Base-by-base conservation (phyloP, 805 yeast genomes). In the Diddensiella transvaalensis region DNA sequence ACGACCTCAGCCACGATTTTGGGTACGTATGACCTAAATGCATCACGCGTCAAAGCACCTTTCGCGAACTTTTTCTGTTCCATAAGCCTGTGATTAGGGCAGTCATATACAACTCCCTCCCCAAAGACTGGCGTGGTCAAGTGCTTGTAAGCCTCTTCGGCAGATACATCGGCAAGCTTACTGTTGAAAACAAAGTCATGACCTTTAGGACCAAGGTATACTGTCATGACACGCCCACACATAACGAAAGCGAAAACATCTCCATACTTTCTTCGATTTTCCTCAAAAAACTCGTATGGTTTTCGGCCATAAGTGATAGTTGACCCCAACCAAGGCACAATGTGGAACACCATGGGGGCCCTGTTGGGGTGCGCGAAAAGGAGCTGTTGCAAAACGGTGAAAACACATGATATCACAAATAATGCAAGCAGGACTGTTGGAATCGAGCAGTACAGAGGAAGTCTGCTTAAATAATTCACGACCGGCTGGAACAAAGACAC, bases 81-180 rank as follows among this genome's bases (percentile, higher is more conserved):
- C 99, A 93, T 93, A 62, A 93, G 78, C 57, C 89, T 81, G 61
- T 81, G 71, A 72, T 93, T 93, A 54, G 99, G 88, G 70, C 97
- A 91, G 71, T 93, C 99, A 66, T 93, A 93, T 46, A 93, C 86
- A 47, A 93, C 99, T 61, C 98, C 99, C 63, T 89, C 82, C 60
- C 99, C 99, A 59, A 93, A 93, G 13, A 89, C 96, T 11, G 99
- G 99, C n/a, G 98, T 91, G n/a, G 99, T 93, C 69, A 93, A 77
- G 65, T 90, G 96, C 53, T 83, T 77, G 72, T 93, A 93, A 35
- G 97, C 98, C 42, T 86, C 97, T 67, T 93, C 98, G 42, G 99
- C 99, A 42, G 89, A 83, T 21, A 90, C 98, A 60, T 88, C 96
- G 24, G 82, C 79, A 46, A 85, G 75, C 69, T 87, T 90, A 38